Evolutionary conservation across 1,139 yeast species (phyloP), one percentile per base, ranked within the genome.

Genomic region (Magnusiomyces tetraspermus): DNA sequence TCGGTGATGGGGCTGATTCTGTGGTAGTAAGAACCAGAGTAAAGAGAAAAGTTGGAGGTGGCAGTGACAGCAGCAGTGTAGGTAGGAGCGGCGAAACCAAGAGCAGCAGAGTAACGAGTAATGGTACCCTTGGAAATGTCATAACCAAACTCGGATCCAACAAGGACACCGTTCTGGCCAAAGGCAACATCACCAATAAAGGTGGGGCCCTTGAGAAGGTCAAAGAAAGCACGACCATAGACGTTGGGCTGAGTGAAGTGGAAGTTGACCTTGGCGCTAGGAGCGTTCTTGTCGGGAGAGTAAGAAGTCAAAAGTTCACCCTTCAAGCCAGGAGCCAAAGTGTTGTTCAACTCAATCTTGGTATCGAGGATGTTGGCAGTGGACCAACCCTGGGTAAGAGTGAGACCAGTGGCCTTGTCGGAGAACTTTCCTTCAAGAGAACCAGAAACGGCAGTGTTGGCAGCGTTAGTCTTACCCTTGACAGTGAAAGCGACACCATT

Each of bases 21-120:
- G 85, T 92, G 97, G 89, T 82, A 92, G 83, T 90, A 89, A 64
- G 96, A 92, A 66, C 97, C 97, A 55, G 96, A 78, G 80, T 85
- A 88, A 63, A 90, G 83, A 57, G 89, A 80, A 71, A 90, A 80
- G 82, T 89, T 88, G 77, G 85, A 82, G 70, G 94, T 80, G 66
- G 95, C 89, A 65, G 94, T 82, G 61, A 92, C 79, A 59, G 96
- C 89, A 63, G 92, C 82, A 59, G 95, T 78, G 82, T 89, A 90
- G 65, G 81, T 78, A 63, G 92, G 85, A 70, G 87, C 87, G 67
- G 87, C 76, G 85, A 87, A 92, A 68, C 97, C 98, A 66, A 87
- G 78, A 66, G 95, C 96, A 60, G 90, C 85, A 57, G 96, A 83
- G 82, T 90, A 90, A 75, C 87, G 86, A 76, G 95, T 85, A 70